Base-by-base conservation (phyloP, 225 moss, liverwort and hornwort species). In the Polytrichum commune region DNA sequence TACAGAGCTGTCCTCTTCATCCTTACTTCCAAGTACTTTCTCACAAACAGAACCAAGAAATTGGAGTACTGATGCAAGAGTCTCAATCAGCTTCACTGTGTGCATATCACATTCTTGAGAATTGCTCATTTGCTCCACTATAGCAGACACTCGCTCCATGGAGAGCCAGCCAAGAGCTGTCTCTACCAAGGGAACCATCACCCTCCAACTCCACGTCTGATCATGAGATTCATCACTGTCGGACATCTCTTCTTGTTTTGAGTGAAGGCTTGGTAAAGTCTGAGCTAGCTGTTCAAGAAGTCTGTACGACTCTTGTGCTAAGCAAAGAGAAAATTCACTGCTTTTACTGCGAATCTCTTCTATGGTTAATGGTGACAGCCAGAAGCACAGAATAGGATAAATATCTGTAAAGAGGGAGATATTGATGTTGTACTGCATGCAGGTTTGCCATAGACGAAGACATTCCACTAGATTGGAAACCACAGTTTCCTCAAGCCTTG, bases 131-230 rank as follows among this genome's bases (percentile, higher is more conserved):
- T 74, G 68, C 23, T 74, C 62, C 29, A 71, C 68, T 72, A 89
- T 57, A 27, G 87, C 81, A 63, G 75, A 79, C 22, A 89, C 69
- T 33, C 80, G 81, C 32, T 90, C 90, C 1, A 82, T 24, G 5
- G 91, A 93, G 74, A 98, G 78, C 95, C 95, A 95, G 61, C 85
- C 92, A 29, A 98, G 74, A 32, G 95, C 91, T 60, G 98, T 91
- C 67, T 91, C 90, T 65, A 98, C 78, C 80, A 95, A 82, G 19
- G 93, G 88, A 71, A 86, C 81, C 28, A 95, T 93, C 70, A 95
- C 86, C 66, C 92, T 84, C 98, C 98, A 98, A 22, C 91, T 86
- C 98, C 98, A 98, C 63, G 74, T 89, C 57, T 82, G 73, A 72
- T 90, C 75, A 38, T 75, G 86, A 22, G 67, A 65, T 65, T 78